Percentiles rank a stretch among this genome's conserved stretches.
Evolutionary conservation across 106 monocot species (phyloP).

Genomic region (Vanilla planifolia): DNA sequence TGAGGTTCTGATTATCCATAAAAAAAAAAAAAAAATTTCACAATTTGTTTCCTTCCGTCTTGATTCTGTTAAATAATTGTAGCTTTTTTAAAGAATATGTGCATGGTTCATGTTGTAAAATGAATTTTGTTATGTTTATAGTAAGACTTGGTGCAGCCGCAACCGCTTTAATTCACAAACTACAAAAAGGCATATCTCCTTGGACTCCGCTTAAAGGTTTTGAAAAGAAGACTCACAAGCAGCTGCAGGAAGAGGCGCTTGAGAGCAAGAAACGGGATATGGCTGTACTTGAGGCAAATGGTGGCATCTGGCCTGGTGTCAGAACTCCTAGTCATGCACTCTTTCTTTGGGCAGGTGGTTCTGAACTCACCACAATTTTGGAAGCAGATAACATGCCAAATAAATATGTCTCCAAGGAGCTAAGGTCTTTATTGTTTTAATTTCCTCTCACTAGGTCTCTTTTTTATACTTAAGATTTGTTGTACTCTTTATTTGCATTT

Average conservation of each 20-base stretch:
- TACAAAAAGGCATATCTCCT: constrained; percentile 74
- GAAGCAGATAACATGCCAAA: constrained; percentile 86
- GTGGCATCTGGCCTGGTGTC: constrained; percentile 82
- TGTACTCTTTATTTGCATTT: too few species aligned
- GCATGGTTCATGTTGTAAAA: too few species aligned
- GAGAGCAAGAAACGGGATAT: constrained; percentile 84
- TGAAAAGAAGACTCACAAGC: constrained; percentile 72
- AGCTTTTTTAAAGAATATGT: too few species aligned
- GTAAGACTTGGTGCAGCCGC: constrained; percentile 82
- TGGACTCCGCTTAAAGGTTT: constrained; percentile 74
- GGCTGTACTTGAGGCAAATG: constrained; percentile 84
- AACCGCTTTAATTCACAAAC: constrained; percentile 68
- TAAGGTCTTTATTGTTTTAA: constrained; percentile 35
- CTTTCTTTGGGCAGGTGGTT: constrained; percentile 89
- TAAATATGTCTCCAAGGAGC: constrained; percentile 71
- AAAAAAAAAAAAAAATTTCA: too few species aligned
- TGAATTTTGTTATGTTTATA: constrained; percentile 15
- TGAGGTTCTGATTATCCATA: too few species aligned
- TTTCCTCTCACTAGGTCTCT: background rate
- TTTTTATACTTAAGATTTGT: background rate
- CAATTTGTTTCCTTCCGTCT: too few species aligned
- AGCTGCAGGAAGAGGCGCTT: constrained; percentile 80
- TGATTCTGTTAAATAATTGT: too few species aligned
- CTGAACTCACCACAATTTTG: constrained; percentile 68
- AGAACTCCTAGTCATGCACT: constrained; percentile 81